Evolutionary conservation across 2,329 filamentous ascomycete species (phyloP), one percentile per base, ranked within the genome.

Genomic region (Peltaster fructicola): DNA sequence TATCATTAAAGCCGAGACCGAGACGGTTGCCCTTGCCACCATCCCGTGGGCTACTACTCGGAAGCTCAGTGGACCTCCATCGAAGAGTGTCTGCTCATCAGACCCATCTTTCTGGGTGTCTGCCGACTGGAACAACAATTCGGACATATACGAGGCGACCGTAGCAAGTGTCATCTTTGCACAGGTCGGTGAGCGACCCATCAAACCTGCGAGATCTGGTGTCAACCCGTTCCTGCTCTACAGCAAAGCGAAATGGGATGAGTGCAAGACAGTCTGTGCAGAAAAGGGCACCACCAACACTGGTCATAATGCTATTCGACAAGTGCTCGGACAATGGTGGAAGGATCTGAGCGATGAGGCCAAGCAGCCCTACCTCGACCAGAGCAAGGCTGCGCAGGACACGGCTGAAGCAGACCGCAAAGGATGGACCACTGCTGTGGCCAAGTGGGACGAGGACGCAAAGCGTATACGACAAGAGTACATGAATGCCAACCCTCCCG

Each of bases 241-340:
- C 52, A 85, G 82, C 46, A 90, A 82, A 38, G 73, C 71, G 40
- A 61, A 65, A 34, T 75, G 69, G 69, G 56, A 61, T 21, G 55
- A 56, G 18, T 66, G 64, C 36, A 72, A 71, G 43, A 52, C 64
- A 4, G 64, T 75, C 40, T 77, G 74, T 41, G 63, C 65, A 27
- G 57, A 65, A 3, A 63, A 15, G 73, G 71, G 25, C 67, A 68
- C 7, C 20, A 71, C 74, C 5, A 90, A 81, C 39, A 65, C 64
- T 3, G 56, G 61, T 2, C 61, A 67, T 20, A 63, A 72, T 40
- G 80, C 91, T 43, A 77, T 95, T 28, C 77, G 88, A 16, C 68
- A 73, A 24, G 80, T 82, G 47, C 68, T 88, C 7, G 84, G 84
- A 14, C 74, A 76, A 44, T 84, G 88, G 73, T 98, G 88, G 88